Conservation (phyloP, 108 stramenopile species). For the Stephanodiscus triporus region DNA sequence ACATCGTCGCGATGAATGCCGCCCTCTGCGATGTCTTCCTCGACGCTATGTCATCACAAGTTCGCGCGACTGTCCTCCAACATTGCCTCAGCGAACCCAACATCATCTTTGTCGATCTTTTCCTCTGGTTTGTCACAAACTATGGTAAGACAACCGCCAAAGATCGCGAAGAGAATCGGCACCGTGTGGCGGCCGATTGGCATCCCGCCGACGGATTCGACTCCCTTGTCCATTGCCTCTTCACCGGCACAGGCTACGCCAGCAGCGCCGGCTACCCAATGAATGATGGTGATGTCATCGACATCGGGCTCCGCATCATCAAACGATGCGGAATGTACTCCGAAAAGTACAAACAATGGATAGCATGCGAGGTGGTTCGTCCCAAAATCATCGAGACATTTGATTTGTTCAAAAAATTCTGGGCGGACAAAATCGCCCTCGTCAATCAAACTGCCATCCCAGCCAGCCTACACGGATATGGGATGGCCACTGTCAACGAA, state of each 20-base stretch:
- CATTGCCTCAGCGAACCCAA: too few relatives aligned
- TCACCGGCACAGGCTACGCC: background rate
- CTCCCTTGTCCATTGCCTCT: background rate
- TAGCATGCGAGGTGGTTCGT: too few relatives aligned
- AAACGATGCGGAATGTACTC: background rate
- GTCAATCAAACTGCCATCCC: background rate
- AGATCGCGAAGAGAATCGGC: background rate
- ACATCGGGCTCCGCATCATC: background rate
- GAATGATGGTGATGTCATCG: background rate
- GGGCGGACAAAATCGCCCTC: background rate
- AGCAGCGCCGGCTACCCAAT: background rate
- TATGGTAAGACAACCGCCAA: background rate
- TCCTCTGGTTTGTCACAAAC: background rate
- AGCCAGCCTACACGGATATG: background rate
- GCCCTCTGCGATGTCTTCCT: too few relatives aligned
- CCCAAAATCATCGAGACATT: background rate
- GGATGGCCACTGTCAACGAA: background rate
- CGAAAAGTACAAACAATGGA: background rate
- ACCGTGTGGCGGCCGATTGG: background rate
- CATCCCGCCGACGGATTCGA: background rate
- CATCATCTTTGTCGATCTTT: too few relatives aligned
- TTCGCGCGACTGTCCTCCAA: too few relatives aligned
- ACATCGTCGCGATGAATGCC: too few relatives aligned
- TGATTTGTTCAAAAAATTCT: background rate
- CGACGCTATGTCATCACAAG: too few relatives aligned